phyloP scores from a whole-genome alignment of 257 asterid species.

The Voacanga thouarsii region DNA sequence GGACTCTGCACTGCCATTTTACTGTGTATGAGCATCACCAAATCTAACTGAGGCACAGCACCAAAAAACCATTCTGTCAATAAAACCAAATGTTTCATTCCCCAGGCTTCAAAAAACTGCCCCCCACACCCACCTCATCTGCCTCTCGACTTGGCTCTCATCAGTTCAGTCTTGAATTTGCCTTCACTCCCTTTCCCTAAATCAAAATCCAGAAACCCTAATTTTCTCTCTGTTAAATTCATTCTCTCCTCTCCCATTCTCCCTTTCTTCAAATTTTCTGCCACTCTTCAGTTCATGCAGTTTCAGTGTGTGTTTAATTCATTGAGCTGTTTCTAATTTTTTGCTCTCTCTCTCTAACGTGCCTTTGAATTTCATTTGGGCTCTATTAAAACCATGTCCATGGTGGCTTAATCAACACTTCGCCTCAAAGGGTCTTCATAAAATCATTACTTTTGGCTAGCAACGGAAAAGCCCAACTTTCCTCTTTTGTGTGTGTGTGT shows the following conservation, averaged over 20 bases:
- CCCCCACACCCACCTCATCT: constrained; percentile 9
- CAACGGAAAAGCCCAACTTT: constrained; percentile 13
- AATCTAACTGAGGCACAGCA: not conserved
- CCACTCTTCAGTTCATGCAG: constrained; percentile 11
- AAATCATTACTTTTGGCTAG: constrained; percentile 14
- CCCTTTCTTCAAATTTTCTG: not conserved
- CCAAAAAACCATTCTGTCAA: not conserved
- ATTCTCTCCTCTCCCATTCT: not conserved
- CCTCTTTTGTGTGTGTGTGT: no score
- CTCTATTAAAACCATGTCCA: constrained; percentile 9
- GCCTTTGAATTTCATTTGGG: constrained; percentile 22
- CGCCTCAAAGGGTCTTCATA: constrained; percentile 21
- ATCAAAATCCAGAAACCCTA: constrained; percentile 36
- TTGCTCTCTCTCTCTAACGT: not conserved
- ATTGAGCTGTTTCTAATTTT: constrained; percentile 8
- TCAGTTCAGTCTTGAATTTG: not conserved
- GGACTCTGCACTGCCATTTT: not conserved
- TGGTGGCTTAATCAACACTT: constrained; percentile 21
- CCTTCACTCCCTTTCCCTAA: constrained; percentile 13
- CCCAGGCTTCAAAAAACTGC: constrained; percentile 28
- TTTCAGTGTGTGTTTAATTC: constrained; percentile 33
- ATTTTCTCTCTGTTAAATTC: constrained; percentile 22
- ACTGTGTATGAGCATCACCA: not conserved
- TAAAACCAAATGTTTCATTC: not conserved
- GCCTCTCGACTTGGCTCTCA: not conserved